Conservation (phyloP, 192 early-diverging fungal species). For the Fimicolochytrium jonesii region DNA sequence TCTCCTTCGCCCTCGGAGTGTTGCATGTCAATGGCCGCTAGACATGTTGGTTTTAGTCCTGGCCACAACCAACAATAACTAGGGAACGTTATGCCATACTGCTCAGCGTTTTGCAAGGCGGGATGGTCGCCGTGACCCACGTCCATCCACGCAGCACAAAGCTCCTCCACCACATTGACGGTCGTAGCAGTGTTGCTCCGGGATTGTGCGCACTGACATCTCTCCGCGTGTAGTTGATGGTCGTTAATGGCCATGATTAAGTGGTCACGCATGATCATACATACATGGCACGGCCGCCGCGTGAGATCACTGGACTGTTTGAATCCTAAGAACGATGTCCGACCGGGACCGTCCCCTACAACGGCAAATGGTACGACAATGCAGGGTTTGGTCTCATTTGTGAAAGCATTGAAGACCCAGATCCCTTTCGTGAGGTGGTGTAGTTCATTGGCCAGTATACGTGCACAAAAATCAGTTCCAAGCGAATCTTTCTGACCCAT, state of each 20-base stretch:
- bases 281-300: neutral
- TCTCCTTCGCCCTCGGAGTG: neutral
- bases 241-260: neutral
- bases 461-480: neutral
- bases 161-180: neutral
- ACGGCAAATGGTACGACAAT: neutral
- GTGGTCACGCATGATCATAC: neutral
- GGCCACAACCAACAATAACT: neutral
- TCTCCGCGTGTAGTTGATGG: too few relatives aligned
- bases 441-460: neutral
- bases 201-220: neutral
- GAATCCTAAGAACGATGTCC: neutral
- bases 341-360: neutral
- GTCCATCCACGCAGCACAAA: neutral
- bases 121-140: neutral
- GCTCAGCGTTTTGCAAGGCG: neutral
- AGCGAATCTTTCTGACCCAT: neutral
- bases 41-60: neutral
- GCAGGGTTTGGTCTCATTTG: neutral
- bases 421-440: neutral
- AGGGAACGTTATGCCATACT: neutral
- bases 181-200: neutral
- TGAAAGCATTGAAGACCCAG: neutral
- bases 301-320: neutral
- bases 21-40: neutral